Base-by-base conservation (phyloP, 163 green algal genomes). In the Trebouxia gelatinosa region DNA sequence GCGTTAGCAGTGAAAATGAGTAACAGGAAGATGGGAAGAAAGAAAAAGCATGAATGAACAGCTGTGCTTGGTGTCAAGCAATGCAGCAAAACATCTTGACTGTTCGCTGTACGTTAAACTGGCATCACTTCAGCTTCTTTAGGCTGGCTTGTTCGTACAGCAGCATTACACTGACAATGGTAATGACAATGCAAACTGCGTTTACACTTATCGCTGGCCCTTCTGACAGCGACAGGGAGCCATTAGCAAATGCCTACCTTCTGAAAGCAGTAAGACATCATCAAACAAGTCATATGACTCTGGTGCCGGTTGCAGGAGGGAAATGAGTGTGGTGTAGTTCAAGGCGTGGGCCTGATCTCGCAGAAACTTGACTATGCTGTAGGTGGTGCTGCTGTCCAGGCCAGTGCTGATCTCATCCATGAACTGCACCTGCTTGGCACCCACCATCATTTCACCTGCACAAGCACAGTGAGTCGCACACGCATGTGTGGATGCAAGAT, bases 251-350 rank as follows among this genome's bases (percentile, higher is more conserved):
- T 54, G 43, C 61, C 31, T 40, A 84, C 80, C 80, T 43, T 85
- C 75, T 34, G 75, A 32, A 28, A 97, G 70, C 29, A 97, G 83
- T 75, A 96, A 79, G 51, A 97, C 74, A 75, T 94, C 89, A 64
- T 95, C 86, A 75, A 95, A 95, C 28, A 90, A 81, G 0, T 86
- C 84, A 59, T 88, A 87, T 31, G 89, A 87, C 82, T 95, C 90
- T 38, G 90, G 88, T 1, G 86, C 81, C 0, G 90, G 90, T 86
- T 94, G 90, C 79, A 95, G 85, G 85, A 94, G 84, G 38, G 83
- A 80, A 34, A 93, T 79, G 51, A 90, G 29, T 34, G 85, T 83
- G 51, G 89, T 92, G 34, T 61, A 75, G 61, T 85, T 54, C 32
- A 80, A 70, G 13, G 59, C 54, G 57, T 84, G 77, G 7, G 77